Base-by-base conservation (phyloP, 2,329 filamentous ascomycete genomes). In the Alternaria postmessia region DNA sequence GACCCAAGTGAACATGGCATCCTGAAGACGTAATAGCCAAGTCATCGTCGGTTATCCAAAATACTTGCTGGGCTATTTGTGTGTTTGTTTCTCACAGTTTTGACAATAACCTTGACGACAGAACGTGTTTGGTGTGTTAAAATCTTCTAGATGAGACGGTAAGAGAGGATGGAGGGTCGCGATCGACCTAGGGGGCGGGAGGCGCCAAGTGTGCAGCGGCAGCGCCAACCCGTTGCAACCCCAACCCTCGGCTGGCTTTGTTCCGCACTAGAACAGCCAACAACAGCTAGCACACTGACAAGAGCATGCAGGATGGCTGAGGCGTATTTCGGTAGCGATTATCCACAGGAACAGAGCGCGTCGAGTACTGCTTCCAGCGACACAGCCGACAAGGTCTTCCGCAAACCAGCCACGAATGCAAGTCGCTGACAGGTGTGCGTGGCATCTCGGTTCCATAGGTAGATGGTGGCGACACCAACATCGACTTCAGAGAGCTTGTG, bases 181-280 rank as follows among this genome's bases (percentile, higher is more conserved):
- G 63, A 62, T 67, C 55, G 54, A 64, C 59, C 65, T 61, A 54
- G 51, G 60, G 59, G 63, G 54, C 51, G 58, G 54, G 28, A 32
- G 14, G 57, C 48, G 61, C 57, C 65, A 64, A 55, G 57, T 41
- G 57, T 61, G 59, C 41, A 52, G 47, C 47, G 39, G 42, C 48
- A 41, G 59, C 32, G 39, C 38, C 32, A 62, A 44, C 59, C 59
- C 61, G 54, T 55, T 58, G 34, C 36, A 30, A 36, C 51, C 61
- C 57, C 56, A 63, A 59, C 53, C 38, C 57, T 67, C 54, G 61
- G 51, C 51, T 60, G 53, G 32, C 52, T 47, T 59, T 54, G 20
- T 55, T 39, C 57, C 54, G 61, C 54, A 39, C 30, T 46, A 32
- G 30, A 20, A 47, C n/a, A 49, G 9, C 46, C 20, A 49, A 49